A percentile compares a stretch with the other conserved stretches of the same genome.
These are phyloP conservation scores for Erysimum cheiranthoides DNA, from an alignment of 345 rosid genomes.

Conservation along the genomic window DNA sequence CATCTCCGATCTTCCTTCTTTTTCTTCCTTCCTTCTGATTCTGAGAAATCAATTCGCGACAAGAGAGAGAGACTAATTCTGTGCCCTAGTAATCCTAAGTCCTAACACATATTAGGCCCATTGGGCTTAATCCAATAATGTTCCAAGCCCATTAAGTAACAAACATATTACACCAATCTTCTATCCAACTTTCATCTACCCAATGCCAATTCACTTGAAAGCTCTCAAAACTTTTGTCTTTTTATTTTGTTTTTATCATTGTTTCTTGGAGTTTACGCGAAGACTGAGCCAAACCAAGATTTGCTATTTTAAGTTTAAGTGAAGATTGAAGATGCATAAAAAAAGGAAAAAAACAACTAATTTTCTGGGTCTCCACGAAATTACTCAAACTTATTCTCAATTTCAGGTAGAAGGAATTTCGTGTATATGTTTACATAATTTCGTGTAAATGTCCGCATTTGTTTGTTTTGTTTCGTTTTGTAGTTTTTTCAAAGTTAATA, in stretches of 20 bases:
- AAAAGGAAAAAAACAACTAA: neutral
- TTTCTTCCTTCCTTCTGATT: neutral
- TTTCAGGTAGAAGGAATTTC: conserved; percentile 4
- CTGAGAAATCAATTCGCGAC: neutral
- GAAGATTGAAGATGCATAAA: neutral
- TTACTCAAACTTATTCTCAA: neutral
- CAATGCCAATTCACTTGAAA: neutral
- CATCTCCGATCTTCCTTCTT: conserved; percentile 47
- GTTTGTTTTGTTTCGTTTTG: conserved; percentile 6
- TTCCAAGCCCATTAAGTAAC: conserved; percentile 18
- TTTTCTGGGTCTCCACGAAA: conserved; percentile 13
- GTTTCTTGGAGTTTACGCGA: conserved; percentile 45
- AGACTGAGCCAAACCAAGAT: conserved; percentile 25
- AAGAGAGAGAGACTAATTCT: neutral
- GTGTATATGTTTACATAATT: conserved; percentile 24
- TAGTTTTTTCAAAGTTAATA: neutral
- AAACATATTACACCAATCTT: neutral
- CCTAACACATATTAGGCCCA: neutral
- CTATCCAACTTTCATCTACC: conserved; percentile 13
- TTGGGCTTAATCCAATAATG: neutral
- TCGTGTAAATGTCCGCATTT: conserved; percentile 20
- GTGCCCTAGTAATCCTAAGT: conserved; percentile 12
- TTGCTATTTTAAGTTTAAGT: conserved; percentile 18
- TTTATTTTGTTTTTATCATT: conserved; percentile 27
- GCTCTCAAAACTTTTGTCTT: neutral